Evolutionary conservation across 2,329 filamentous ascomycete species (phyloP), one percentile per base, ranked within the genome.

Genomic region (Thermoascus crustaceus): DNA sequence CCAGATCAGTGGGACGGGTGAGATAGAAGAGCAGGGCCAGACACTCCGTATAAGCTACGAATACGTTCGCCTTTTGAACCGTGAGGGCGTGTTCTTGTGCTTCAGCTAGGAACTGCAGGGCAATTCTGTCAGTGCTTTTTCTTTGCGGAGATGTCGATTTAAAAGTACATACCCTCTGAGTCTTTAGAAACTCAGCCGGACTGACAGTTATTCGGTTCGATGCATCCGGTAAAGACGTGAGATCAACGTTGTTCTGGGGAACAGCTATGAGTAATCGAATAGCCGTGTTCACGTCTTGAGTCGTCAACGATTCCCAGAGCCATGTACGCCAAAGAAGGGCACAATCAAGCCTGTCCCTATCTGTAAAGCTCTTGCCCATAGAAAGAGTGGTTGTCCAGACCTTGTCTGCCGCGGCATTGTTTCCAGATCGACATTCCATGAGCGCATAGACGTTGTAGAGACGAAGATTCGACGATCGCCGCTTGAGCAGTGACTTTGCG

Each of bases 401-500:
- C 34, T 75, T 77, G 14, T 69, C 63, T 4, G 82, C 79, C 30
- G 76, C 64, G 1, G 74, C 67, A 1, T 53, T 46, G 16, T 81
- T 79, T 0, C 70, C 75, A 19, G 71, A 71, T 1, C 67, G 64
- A 45, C 63, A 69, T 57, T 94, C 85, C 3, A 86, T 75, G 9
- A 85, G 61, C 0, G 82, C 85, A 51, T 89, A 94, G 0, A 79
- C 76, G 46, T 86, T 82, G 59, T 93, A 95, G 0, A 95, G 65
- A 9, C 69, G 65, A 3, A 84, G 55, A 46, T 77, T 81, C 1
- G 75, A 68, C 0, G 78, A 68, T 37, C 76, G 73, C 31, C 69
- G 70, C 52, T 83, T 89, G n/a, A 95, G 60, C 0, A 94, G 64
- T 5, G 62, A 60, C 49, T 85, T 94, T 0, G 85, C 84, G 5